Conservation (phyloP, 768 basidiomycete genomes). For the Solioccasus polychromus region DNA sequence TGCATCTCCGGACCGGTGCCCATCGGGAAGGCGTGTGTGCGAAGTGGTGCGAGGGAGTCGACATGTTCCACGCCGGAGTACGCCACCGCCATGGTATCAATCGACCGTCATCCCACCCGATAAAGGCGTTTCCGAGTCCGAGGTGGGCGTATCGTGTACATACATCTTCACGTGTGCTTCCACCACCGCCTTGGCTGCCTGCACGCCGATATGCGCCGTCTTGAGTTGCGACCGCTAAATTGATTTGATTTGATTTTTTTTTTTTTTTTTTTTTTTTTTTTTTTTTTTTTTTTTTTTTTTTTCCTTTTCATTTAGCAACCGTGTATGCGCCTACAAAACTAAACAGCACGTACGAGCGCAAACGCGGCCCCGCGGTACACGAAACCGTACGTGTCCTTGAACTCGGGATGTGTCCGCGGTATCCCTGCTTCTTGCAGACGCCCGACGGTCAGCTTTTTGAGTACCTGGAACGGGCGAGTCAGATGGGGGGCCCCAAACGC, state of each 20-base stretch:
- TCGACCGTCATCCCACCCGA: no score
- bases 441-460: conserved; percentile 39
- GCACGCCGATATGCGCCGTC: conserved; percentile 19
- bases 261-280: no score
- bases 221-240: conserved; percentile 34
- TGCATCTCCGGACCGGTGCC: no score
- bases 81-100: no score
- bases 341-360: conserved; percentile 35
- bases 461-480: conserved; percentile 22
- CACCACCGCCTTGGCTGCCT: conserved; percentile 31
- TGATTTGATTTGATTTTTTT: no score
- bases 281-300: no score
- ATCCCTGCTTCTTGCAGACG: conserved; percentile 33
- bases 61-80: no score
- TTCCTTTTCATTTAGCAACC: no score
- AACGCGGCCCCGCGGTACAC: conserved; percentile 41
- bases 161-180: conserved; percentile 39
- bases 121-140: no score
- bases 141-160: conserved; percentile 13
- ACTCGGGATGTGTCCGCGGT: conserved; percentile 36
- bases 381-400: conserved; percentile 39
- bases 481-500: not conserved
- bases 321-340: no score
- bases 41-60: no score
- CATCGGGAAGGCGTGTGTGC: no score